Evolutionary conservation across 1,284 basidiomycete genomes (phyloP), one percentile per base, ranked within the genome.

Genomic region (Cutaneotrichosporon spelunceum): DNA sequence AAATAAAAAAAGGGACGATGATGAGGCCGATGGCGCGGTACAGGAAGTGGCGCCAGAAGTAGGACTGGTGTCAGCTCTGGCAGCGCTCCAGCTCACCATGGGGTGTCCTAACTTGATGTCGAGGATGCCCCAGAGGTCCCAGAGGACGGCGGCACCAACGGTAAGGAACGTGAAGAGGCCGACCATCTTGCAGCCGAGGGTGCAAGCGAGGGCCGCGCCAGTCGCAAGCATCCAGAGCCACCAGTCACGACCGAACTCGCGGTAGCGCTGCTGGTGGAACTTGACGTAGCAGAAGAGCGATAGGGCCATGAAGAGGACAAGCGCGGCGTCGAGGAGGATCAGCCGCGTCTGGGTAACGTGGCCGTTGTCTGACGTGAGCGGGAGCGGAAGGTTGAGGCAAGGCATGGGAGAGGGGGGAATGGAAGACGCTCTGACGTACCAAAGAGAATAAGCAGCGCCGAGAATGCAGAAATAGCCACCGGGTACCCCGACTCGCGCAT

Each of bases 401-500:
- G 19, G 13, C 11, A 24, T 10, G 14, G 24, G 14, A 21, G 44
- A 16, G 6, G 34, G 6, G 34, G 34, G 34, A 16, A 6, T 33
- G 7, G 30, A 11, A 6, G 30, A 33, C 30, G 30, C 30, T 6
- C 7, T 11, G 42, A 79, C 87, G 60, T 69, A 94, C 93, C 93
- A 67, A 98, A 91, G 4, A 95, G 81, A 66, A 99, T 79, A 23
- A 99, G 82, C 56, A 81, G 80, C 1, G 95, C 92, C 50, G 92
- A 93, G 74, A 98, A 92, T 0, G 90, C 86, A 4, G 91, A 87
- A 61, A 97, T 87, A 52, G 91, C 82, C 13, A 91, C 89, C 1
- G 93, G 93, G 77, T 95, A 95, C 8, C 96, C 96, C 63, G 89
- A 90, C 81, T 98, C 92, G 77, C 96, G 89, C 96, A 99, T 98